Evolutionary conservation across 768 basidiomycete species (phyloP).

Genomic region (Boletellus sp.): DNA sequence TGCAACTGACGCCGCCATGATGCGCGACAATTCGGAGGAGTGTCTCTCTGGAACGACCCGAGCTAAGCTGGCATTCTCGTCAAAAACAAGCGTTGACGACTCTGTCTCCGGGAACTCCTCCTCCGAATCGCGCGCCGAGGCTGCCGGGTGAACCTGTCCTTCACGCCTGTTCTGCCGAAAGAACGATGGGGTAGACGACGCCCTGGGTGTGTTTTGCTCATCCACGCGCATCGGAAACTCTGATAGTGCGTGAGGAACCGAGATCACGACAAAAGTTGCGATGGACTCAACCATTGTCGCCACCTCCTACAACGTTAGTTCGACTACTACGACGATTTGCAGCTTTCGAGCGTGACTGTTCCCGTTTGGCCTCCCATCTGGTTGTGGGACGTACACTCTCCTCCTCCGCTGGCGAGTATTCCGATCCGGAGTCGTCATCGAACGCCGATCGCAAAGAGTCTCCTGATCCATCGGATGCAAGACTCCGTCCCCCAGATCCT

Average conservation of each 20-base stretch:
- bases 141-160: background rate
- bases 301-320: background rate
- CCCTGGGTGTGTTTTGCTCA: conserved; percentile 21
- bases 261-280: background rate
- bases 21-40: conserved; percentile 28
- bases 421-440: conserved; percentile 31
- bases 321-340: conserved; percentile 7
- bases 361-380: conserved; percentile 6
- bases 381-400: background rate
- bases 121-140: background rate
- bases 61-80: conserved; percentile 9
- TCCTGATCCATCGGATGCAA: conserved; percentile 16
- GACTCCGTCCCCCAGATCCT: conserved; percentile 8
- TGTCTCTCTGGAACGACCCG: conserved; percentile 8
- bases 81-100: conserved; percentile 14
- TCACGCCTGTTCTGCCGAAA: conserved; percentile 5
- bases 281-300: conserved; percentile 11
- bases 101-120: conserved; percentile 8
- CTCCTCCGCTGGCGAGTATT: conserved; percentile 30
- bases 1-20: conserved; percentile 27
- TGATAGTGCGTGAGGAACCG: conserved; percentile 10
- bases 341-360: conserved; percentile 3
- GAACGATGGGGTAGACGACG: conserved; percentile 3
- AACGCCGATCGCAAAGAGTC: conserved; percentile 19
- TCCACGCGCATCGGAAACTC: conserved; percentile 6